These are phyloP conservation scores for Xerocomellus amylosporus DNA, from an alignment of 768 basidiomycete species.

Conservation along the genomic window DNA sequence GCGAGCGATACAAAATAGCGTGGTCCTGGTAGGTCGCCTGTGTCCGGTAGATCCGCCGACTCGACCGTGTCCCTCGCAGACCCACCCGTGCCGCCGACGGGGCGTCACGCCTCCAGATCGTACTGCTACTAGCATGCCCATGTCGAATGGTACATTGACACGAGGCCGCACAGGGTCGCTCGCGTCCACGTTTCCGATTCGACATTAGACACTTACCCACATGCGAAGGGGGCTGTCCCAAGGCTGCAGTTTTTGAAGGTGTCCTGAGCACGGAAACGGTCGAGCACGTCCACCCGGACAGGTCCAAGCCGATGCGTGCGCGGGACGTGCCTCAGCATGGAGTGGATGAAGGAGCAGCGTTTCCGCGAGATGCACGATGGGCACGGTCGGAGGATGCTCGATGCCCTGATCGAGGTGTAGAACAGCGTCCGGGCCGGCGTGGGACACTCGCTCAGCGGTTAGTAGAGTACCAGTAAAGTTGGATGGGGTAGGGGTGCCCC, in stretches of 20 bases:
- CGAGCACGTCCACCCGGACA: conserved; percentile 53
- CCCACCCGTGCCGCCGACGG: conserved; percentile 30
- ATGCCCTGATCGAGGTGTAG: conserved; percentile 54
- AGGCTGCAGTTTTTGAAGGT: conserved; percentile 49
- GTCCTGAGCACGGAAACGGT: conserved; percentile 51
- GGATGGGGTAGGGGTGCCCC: too few species aligned
- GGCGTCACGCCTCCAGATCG: conserved; percentile 57
- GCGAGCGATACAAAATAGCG: conserved; percentile 65
- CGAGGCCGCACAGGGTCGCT: conserved; percentile 46
- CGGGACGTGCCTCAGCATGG: conserved; percentile 71
- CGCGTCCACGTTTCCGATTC: conserved; percentile 52
- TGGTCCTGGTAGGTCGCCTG: conserved; percentile 51
- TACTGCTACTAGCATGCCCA: conserved; percentile 37
- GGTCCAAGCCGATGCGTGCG: conserved; percentile 48
- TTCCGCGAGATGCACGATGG: conserved; percentile 48
- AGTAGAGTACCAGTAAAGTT: not conserved
- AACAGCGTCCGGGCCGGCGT: conserved; percentile 38
- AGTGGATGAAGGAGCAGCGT: conserved; percentile 60
- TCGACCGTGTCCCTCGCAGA: conserved; percentile 40
- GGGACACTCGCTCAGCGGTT: conserved; percentile 51
- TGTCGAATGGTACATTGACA: not conserved
- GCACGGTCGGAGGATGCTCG: conserved; percentile 53
- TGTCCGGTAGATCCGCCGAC: conserved; percentile 60
- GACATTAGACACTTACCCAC: conserved; percentile 35
- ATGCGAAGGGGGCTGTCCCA: conserved; percentile 56